phyloP scores from a whole-genome alignment of 2,329 filamentous ascomycete species.

The Juglanconis sp. region DNA sequence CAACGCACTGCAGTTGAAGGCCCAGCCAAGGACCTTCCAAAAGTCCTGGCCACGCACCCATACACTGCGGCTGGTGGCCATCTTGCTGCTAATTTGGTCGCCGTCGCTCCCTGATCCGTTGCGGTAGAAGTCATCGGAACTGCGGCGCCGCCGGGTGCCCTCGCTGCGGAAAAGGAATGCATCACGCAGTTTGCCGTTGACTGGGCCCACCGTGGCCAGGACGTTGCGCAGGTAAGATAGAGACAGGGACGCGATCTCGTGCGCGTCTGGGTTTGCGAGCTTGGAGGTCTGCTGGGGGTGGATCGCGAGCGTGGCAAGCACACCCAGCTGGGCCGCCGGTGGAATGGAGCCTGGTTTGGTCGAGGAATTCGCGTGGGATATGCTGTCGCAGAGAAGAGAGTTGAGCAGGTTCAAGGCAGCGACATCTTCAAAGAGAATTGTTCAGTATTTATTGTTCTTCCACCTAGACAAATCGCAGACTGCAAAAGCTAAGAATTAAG shows the following conservation, averaged over 20 bases:
- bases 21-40: conserved; percentile 87
- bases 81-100: conserved; percentile 52
- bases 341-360: conserved; percentile 58
- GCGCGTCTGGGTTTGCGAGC: conserved; percentile 56
- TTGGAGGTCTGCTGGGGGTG: conserved; percentile 79
- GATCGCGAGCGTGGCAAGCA: conserved; percentile 77
- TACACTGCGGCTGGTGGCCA: conserved; percentile 64
- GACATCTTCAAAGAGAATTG: conserved; percentile 35
- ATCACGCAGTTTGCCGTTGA: conserved; percentile 65
- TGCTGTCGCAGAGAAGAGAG: conserved; percentile 57
- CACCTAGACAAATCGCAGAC: too few relatives aligned
- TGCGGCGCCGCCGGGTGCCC: conserved; percentile 26
- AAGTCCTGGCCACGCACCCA: conserved; percentile 81
- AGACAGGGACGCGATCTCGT: conserved; percentile 63
- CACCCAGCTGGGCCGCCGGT: conserved; percentile 67
- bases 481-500: not conserved
- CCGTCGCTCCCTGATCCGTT: conserved; percentile 38
- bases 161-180: conserved; percentile 65
- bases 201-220: conserved; percentile 61
- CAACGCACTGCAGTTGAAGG: conserved; percentile 79
- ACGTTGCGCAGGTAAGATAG: conserved; percentile 68
- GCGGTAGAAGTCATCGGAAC: conserved; percentile 23
- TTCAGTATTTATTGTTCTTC: not conserved
- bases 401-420: conserved; percentile 63
- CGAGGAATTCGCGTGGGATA: conserved; percentile 24